phyloP scores from a whole-genome alignment of 2,329 filamentous ascomycete genomes.

The Sarocladium strictum region DNA sequence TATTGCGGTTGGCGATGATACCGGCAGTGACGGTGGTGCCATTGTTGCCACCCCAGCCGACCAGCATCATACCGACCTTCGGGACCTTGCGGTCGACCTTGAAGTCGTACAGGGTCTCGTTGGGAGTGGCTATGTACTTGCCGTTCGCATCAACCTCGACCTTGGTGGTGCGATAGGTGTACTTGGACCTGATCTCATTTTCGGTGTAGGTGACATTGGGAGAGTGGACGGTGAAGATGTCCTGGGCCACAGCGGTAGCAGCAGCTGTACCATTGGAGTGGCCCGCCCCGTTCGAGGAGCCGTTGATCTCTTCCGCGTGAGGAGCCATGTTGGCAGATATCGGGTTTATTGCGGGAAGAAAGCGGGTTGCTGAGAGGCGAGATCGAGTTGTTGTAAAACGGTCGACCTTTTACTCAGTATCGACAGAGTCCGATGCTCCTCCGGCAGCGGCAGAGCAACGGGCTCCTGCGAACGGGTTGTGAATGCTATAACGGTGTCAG shows the following conservation, averaged over 20 bases:
- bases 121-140: constrained; percentile 76
- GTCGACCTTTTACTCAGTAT: constrained; percentile 46
- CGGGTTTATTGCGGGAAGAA: constrained; percentile 16
- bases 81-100: constrained; percentile 91
- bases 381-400: constrained; percentile 13
- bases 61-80: constrained; percentile 94
- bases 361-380: constrained; percentile 12
- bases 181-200: constrained; percentile 83
- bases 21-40: constrained; percentile 95
- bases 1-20: constrained; percentile 89
- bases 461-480: constrained; percentile 95
- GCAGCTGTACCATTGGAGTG: constrained; percentile 34
- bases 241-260: constrained; percentile 42
- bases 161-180: constrained; percentile 91
- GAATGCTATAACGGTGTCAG: constrained; percentile 52
- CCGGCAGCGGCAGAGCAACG: constrained; percentile 87
- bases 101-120: constrained; percentile 92
- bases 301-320: constrained; percentile 63
- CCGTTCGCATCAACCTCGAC: constrained; percentile 67
- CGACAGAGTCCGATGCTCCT: constrained; percentile 66
- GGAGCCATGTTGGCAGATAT: constrained; percentile 69
- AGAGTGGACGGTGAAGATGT: constrained; percentile 81
- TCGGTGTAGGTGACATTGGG: constrained; percentile 91
- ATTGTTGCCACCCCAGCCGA: constrained; percentile 98
- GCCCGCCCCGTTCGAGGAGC: constrained; percentile 58